Evolutionary conservation across 2,329 filamentous ascomycete species (phyloP), one percentile per base, ranked within the genome.

Genomic region (Aspergillus aculeatus): DNA sequence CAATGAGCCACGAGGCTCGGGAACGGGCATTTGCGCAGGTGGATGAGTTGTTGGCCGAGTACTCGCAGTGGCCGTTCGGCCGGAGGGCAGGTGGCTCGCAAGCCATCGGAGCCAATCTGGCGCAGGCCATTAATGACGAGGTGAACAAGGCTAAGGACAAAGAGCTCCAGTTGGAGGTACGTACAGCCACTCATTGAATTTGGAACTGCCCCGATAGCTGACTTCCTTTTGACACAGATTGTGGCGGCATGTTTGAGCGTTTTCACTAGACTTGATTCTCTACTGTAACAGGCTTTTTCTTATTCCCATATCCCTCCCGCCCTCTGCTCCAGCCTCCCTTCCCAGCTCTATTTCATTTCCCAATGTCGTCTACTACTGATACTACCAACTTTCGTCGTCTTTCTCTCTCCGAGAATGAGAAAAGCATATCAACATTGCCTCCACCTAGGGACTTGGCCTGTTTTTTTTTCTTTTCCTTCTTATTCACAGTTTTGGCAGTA

Each of bases 1-100:
- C 91, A 14, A 86, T 99, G 64, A 92, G 93, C 67, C 95, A 98
- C 74, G 95, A 99, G 81, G 89, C 94, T 58, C 84, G 95, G 68
- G 95, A 99, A 79, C 84, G 94, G 67, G 94, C 95, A 4, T 99
- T 98, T 77, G 92, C 92, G 47, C 94, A 98, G 81, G 96, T 96
- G 19, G 95, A 99, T 76, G 95, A 98, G 79, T 80, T 99, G 65
- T 82, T 99, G 60, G 92, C 92, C 47, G 94, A 98, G 75, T 99
- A 97, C 78, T 96, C 92, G 71, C 95, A 98, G 80, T 99, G 90
- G 89, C 95, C 95, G 0, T 99, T 99, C 80, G 92, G 89, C 56
- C 89, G 88, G 79, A 90, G 93, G 78, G 73, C 84, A 4, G 86
- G 86, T 47, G 90, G 91, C 29, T 86, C 87, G 35, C 86, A 92